Percentiles rank a stretch among this genome's conserved stretches.
phyloP scores from a whole-genome alignment of 202 grass and related monocot genomes.

The Saccharum hybrid region DNA sequence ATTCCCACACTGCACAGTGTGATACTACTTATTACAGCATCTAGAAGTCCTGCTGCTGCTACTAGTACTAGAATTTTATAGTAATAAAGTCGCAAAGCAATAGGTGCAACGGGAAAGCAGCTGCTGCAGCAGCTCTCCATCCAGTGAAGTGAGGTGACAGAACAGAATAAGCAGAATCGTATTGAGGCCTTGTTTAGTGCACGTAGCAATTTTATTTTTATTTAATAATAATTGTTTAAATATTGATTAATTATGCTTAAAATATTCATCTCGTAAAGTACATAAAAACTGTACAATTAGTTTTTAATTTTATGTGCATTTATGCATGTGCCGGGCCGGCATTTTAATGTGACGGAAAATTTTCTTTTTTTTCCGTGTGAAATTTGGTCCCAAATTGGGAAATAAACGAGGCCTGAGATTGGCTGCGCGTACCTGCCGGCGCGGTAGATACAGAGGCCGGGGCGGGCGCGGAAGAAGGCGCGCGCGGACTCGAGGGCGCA shows the following conservation, averaged over 20 bases:
- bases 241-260: too few relatives aligned
- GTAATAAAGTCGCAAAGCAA: not conserved
- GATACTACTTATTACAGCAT: not conserved
- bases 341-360: too few relatives aligned
- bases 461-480: constrained; percentile 56
- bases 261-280: too few relatives aligned
- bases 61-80: not conserved
- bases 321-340: too few relatives aligned
- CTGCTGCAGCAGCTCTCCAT: not conserved
- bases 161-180: not conserved
- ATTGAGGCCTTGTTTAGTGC: too few relatives aligned
- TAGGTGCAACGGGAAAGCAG: not conserved
- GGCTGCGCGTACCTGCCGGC: constrained; percentile 59
- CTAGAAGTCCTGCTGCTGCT: not conserved
- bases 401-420: not conserved
- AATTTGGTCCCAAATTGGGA: too few relatives aligned
- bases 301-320: too few relatives aligned
- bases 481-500: constrained; percentile 74
- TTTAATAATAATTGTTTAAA: too few relatives aligned
- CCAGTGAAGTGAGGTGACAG: not conserved
- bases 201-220: too few relatives aligned
- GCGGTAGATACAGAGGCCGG: constrained; percentile 62
- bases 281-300: too few relatives aligned
- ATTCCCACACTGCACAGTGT: not conserved
- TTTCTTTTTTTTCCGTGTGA: too few relatives aligned